Evolutionary conservation across 805 yeast species (phyloP).

Genomic region (Clavispora santaluciae): DNA sequence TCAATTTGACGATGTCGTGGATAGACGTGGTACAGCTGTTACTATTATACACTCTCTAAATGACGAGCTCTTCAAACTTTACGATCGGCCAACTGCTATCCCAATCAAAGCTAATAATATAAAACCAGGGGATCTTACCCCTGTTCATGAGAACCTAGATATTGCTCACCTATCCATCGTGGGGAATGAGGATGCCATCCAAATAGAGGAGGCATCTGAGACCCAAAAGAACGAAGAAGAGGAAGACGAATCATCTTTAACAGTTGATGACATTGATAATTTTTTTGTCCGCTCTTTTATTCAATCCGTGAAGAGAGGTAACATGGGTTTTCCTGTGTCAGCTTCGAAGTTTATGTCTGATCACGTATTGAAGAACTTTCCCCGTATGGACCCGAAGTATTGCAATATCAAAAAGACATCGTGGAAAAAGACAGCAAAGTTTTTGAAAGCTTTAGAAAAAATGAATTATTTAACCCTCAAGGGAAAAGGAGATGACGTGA

Average conservation of each 20-base stretch:
- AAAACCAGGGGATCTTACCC: constrained; percentile 31
- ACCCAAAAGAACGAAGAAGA: constrained; percentile 11
- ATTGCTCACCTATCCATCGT: not conserved
- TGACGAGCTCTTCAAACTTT: constrained; percentile 57
- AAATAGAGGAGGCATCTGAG: constrained; percentile 1
- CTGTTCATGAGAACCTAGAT: not conserved
- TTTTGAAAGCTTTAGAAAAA: constrained; percentile 82
- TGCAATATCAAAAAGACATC: constrained; percentile 72
- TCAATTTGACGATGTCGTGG: constrained; percentile 44
- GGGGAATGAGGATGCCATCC: constrained; percentile 2
- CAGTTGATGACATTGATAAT: constrained; percentile 65
- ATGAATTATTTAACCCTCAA: constrained; percentile 61
- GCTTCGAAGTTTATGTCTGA: constrained; percentile 74
- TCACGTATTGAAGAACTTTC: constrained; percentile 67
- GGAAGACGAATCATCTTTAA: constrained; percentile 37
- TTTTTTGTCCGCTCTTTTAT: constrained; percentile 67
- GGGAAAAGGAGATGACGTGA: constrained; percentile 81
- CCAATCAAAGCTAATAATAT: constrained; percentile 26
- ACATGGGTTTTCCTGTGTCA: constrained; percentile 58
- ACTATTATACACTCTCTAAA: constrained; percentile 59
- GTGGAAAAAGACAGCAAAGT: constrained; percentile 87
- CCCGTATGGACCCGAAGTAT: constrained; percentile 49
- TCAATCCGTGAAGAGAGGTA: constrained; percentile 59
- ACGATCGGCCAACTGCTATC: constrained; percentile 39
- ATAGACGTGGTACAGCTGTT: constrained; percentile 76